Percentiles rank a stretch among this genome's conserved stretches.
phyloP scores from a whole-genome alignment of 2,329 filamentous ascomycete genomes.

The Blumeria hordei region DNA sequence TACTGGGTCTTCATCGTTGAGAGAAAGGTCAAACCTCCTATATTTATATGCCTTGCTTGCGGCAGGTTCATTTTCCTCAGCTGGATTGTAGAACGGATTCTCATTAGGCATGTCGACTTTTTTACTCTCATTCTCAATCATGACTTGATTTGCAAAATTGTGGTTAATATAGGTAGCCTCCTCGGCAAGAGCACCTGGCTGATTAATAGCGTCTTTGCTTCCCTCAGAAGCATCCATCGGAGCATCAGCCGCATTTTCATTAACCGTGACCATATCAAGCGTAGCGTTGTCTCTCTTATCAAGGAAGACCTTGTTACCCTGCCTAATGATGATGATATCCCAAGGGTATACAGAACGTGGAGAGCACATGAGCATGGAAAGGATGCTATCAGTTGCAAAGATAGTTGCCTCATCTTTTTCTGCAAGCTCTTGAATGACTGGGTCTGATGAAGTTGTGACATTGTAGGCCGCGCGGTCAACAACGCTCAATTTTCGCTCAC shows the following conservation, averaged over 20 bases:
- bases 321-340: constrained; percentile 85
- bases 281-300: constrained; percentile 94
- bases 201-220: constrained; percentile 87
- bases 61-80: constrained; percentile 78
- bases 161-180: constrained; percentile 99
- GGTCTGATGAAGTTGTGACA: constrained; percentile 87
- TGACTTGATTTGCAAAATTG: constrained; percentile 94
- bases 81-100: constrained; percentile 93
- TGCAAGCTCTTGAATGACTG: constrained; percentile 86
- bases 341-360: constrained; percentile 93
- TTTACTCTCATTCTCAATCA: constrained; percentile 52
- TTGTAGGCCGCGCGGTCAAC: constrained; percentile 95
- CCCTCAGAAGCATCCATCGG: constrained; percentile 78
- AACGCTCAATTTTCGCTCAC: constrained; percentile 66
- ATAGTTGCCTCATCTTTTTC: constrained; percentile 92
- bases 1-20: constrained; percentile 74
- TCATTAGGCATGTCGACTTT: constrained; percentile 69
- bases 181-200: constrained; percentile 73
- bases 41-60: constrained; percentile 98
- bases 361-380: constrained; percentile 98
- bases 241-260: constrained; percentile 92
- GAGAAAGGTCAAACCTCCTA: constrained; percentile 82
- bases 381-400: constrained; percentile 88
- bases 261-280: constrained; percentile 93
- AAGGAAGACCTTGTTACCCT: constrained; percentile 92